Evolutionary conservation across 352 stramenopile genomes (phyloP).

Genomic region (Globisporangium iwayamae): DNA sequence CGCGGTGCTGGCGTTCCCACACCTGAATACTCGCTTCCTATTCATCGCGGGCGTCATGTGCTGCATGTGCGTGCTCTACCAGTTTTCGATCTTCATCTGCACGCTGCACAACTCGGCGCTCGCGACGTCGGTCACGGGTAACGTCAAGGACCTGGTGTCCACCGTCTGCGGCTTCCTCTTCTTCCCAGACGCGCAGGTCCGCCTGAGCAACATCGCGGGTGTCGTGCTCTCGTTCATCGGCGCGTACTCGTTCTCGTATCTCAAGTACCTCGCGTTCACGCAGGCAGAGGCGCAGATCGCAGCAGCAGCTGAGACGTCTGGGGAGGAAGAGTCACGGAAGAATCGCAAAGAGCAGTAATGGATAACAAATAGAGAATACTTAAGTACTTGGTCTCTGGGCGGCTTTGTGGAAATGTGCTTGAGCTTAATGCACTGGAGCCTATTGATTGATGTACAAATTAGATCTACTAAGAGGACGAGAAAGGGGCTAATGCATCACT

Average conservation of each 20-base stretch:
- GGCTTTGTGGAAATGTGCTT: not conserved
- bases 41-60: slow-evolving; percentile 44
- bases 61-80: slow-evolving; percentile 65
- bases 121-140: slow-evolving; percentile 71
- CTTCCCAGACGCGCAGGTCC: slow-evolving; percentile 50
- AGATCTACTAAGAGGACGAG: not conserved
- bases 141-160: slow-evolving; percentile 69
- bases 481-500: not conserved
- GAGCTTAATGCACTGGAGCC: not conserved
- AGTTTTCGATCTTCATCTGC: slow-evolving; percentile 70
- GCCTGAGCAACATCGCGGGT: slow-evolving; percentile 40
- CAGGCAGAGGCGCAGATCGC: slow-evolving; percentile 1
- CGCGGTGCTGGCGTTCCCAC: slow-evolving; percentile 28
- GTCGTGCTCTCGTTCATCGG: slow-evolving; percentile 65
- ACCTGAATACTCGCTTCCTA: slow-evolving; percentile 33
- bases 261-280: slow-evolving; percentile 51
- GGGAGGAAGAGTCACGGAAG: not conserved
- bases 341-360: slow-evolving; percentile 6
- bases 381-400: not conserved
- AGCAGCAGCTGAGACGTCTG: slow-evolving; percentile 2
- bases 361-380: not conserved
- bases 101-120: slow-evolving; percentile 66
- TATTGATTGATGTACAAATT: slow-evolving; percentile 1
- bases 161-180: slow-evolving; percentile 57
- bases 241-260: slow-evolving; percentile 71